Percentiles rank a stretch among this genome's conserved stretches.
Conservation (phyloP, 257 asterid species). For the Nicotiana paniculata region DNA sequence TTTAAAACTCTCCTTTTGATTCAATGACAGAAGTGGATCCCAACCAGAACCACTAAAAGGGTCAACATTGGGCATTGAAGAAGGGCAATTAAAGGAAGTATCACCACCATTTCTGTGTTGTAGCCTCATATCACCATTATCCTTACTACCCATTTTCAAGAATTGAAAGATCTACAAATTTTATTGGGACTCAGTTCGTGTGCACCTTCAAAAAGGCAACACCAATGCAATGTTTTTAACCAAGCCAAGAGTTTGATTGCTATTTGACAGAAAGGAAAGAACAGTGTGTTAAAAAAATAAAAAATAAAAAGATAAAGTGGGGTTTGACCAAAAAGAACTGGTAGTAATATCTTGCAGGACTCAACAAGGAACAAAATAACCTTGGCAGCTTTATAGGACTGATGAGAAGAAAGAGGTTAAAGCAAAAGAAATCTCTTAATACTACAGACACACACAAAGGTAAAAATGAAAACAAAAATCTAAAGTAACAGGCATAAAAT, state of each 20-base stretch:
- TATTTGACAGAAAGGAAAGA: constrained; percentile 9
- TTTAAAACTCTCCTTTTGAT: constrained; percentile 42
- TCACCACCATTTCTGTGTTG: constrained; percentile 18
- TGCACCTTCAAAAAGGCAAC: constrained; percentile 21
- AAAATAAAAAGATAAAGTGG: constrained; percentile 36
- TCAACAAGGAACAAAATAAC: constrained; percentile 74
- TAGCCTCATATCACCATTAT: constrained; percentile 39
- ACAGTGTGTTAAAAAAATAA: constrained; percentile 16
- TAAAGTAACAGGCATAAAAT: constrained; percentile 48
- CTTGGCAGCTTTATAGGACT: constrained; percentile 78
- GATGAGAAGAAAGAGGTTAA: constrained; percentile 33
- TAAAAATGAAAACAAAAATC: constrained; percentile 34
- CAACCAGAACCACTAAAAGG: constrained; percentile 55
- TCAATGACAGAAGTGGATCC: constrained; percentile 59
- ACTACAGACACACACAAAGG: constrained; percentile 36
- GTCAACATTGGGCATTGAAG: constrained; percentile 19
- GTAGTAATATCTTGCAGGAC: constrained; percentile 60
- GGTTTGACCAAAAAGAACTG: constrained; percentile 47
- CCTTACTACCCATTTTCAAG: constrained; percentile 49
- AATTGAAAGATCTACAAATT: constrained; percentile 13
- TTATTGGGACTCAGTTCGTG: constrained; percentile 19
- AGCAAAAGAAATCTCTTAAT: constrained; percentile 60
- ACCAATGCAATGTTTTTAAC: constrained; percentile 13
- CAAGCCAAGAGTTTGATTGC: constrained; percentile 22
- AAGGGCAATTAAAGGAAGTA: constrained; percentile 21